Conservation (phyloP, 177 flowering plant genomes). For the Vitis hybrid region DNA sequence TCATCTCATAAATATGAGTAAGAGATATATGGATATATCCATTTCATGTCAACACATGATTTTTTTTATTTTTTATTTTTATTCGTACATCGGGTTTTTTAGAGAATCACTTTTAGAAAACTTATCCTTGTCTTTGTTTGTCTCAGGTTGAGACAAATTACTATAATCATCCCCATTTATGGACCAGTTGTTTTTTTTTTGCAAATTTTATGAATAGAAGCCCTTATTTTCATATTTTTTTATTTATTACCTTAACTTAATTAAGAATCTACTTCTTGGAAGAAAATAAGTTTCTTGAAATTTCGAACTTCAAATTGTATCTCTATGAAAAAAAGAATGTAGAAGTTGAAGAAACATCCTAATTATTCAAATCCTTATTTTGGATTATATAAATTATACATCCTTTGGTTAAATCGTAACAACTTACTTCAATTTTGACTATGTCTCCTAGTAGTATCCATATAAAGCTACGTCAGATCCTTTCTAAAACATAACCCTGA, state of each 20-base stretch:
- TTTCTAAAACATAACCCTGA: background rate
- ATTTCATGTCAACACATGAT: no score
- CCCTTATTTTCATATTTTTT: background rate
- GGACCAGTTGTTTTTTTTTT: background rate
- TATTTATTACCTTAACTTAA: no score
- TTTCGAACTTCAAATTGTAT: background rate
- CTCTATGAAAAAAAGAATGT: background rate
- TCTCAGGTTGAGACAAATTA: conserved; percentile 6
- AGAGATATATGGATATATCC: no score
- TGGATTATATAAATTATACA: conserved; percentile 25
- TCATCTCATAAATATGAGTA: no score
- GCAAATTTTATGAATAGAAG: conserved; percentile 7
- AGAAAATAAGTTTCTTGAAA: no score
- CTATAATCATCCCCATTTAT: background rate
- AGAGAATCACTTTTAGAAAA: background rate
- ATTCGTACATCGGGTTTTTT: background rate
- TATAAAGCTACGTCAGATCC: conserved; percentile 23
- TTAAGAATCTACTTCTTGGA: no score
- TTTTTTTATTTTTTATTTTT: no score
- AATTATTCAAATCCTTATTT: conserved; percentile 16
- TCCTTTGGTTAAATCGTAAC: conserved; percentile 27
- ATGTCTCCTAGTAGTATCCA: conserved; percentile 29
- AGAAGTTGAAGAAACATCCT: background rate
- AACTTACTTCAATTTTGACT: conserved; percentile 27
- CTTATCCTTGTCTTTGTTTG: conserved; percentile 6